Evolutionary conservation across 345 rosid genomes (phyloP), one percentile per base, ranked within the genome.

Genomic region (Euphorbia lathyris): DNA sequence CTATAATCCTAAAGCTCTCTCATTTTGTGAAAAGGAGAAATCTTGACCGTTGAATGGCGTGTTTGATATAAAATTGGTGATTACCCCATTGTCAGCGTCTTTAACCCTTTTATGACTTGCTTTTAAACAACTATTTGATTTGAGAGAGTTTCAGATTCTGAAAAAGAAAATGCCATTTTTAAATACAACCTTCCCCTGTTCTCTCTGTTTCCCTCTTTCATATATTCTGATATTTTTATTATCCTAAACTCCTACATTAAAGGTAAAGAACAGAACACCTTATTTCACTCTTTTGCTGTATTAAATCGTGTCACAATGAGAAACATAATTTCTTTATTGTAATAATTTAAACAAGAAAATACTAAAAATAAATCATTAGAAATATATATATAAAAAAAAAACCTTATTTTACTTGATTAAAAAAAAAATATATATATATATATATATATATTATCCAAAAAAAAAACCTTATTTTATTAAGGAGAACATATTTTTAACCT

Each of bases 1-100:
- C 51, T 47, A 47, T 58, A 60, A 61, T 61, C 47, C 25, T 61
- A 61, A 61, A 61, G 47, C 11, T 6, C 12, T 61, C 27, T 9
- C 26, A 9, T 34, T 61, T 60, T 34, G 3, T 0, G 29, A 13
- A 47, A 47, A 47, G 52, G 5, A 26, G 5, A 56, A 26, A 26
- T 7, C 34, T 25, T 56, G 29, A 56, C 26, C 17, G 60, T 7
- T 58, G 11, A 16, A 58, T 26, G 14, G 62, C 17, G n/a, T 58
- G 7, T 58, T 58, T 3, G 51, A 9, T 50, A 13, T 23, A 36
- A 10, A 62, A 40, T 43, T 22, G 66, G 38, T 9, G 27, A 40
- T 40, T 63, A 63, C 26, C 29, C 51, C 11, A 40, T 40, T 40
- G 36, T 58, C 27, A 27, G 13, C 16, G 5, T 58, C 9, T 58